Conservation (phyloP, 2,329 filamentous ascomycete genomes). For the Teratosphaeria pseudoeucalypti region DNA sequence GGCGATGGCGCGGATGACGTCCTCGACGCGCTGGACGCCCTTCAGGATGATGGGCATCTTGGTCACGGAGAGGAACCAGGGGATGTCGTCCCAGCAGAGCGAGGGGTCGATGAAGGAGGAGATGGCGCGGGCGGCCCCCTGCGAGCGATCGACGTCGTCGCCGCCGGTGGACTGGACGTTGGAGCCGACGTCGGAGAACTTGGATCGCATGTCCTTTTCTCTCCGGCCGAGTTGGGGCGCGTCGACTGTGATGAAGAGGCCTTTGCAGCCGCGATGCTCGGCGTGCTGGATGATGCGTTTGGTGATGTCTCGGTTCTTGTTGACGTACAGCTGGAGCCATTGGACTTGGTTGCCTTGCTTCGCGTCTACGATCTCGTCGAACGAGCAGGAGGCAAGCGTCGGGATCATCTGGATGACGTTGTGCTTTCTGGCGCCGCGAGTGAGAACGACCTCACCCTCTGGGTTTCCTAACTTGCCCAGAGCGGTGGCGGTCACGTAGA, state of each 20-base stretch:
- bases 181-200: constrained; percentile 62
- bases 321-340: constrained; percentile 83
- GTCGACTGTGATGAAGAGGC: constrained; percentile 96
- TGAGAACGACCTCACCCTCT: constrained; percentile 88
- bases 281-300: constrained; percentile 84
- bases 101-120: constrained; percentile 92
- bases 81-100: constrained; percentile 76
- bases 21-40: constrained; percentile 91
- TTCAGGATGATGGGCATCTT: constrained; percentile 94
- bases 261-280: constrained; percentile 83
- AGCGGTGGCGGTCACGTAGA: constrained; percentile 94
- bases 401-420: constrained; percentile 97
- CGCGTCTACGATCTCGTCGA: constrained; percentile 93
- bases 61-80: constrained; percentile 86
- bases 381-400: constrained; percentile 89
- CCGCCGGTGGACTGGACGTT: constrained; percentile 64
- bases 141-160: constrained; percentile 67
- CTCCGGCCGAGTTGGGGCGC: constrained; percentile 87
- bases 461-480: constrained; percentile 89
- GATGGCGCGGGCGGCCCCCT: constrained; percentile 90
- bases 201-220: constrained; percentile 95
- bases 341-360: constrained; percentile 70
- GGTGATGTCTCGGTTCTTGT: constrained; percentile 88
- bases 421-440: constrained; percentile 72
- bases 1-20: constrained; percentile 67